A percentile compares a stretch with the other conserved stretches of the same genome.
Evolutionary conservation across 2,329 filamentous ascomycete species (phyloP).

Genomic region (Trichoderma sp.): DNA sequence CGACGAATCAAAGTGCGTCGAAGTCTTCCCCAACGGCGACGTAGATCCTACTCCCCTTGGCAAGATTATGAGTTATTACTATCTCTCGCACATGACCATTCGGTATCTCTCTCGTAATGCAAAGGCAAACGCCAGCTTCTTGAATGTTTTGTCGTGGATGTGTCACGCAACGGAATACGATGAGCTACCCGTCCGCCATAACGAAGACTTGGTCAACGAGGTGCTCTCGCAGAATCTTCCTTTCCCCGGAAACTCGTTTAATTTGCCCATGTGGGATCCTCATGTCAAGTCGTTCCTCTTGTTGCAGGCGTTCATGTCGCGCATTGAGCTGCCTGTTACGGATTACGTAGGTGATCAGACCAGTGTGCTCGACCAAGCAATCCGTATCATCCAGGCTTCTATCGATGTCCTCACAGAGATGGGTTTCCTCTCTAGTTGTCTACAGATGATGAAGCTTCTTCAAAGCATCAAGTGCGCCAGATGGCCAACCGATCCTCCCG

Average conservation of each 20-base stretch:
- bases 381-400: conserved; percentile 93
- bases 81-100: conserved; percentile 92
- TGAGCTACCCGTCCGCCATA: conserved; percentile 95
- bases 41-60: conserved; percentile 88
- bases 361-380: conserved; percentile 88
- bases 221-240: conserved; percentile 84
- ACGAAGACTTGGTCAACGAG: conserved; percentile 95
- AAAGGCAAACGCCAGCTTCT: conserved; percentile 73
- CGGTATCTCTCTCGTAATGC: conserved; percentile 78
- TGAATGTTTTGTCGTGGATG: conserved; percentile 89
- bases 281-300: conserved; percentile 96
- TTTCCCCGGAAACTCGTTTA: conserved; percentile 58
- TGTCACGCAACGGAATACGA: conserved; percentile 93
- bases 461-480: conserved; percentile 91
- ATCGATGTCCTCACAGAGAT: conserved; percentile 93
- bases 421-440: conserved; percentile 75
- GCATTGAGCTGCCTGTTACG: conserved; percentile 87
- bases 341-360: conserved; percentile 97
- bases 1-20: conserved; percentile 79
- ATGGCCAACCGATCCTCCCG: conserved; percentile 81
- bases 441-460: conserved; percentile 80
- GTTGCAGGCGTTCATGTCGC: conserved; percentile 91
- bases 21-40: conserved; percentile 81
- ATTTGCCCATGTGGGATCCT: conserved; percentile 94
- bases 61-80: conserved; percentile 99